Evolutionary conservation across 2,329 filamentous ascomycete species (phyloP), one percentile per base, ranked within the genome.

Genomic region (Stachybotrys elegans): DNA sequence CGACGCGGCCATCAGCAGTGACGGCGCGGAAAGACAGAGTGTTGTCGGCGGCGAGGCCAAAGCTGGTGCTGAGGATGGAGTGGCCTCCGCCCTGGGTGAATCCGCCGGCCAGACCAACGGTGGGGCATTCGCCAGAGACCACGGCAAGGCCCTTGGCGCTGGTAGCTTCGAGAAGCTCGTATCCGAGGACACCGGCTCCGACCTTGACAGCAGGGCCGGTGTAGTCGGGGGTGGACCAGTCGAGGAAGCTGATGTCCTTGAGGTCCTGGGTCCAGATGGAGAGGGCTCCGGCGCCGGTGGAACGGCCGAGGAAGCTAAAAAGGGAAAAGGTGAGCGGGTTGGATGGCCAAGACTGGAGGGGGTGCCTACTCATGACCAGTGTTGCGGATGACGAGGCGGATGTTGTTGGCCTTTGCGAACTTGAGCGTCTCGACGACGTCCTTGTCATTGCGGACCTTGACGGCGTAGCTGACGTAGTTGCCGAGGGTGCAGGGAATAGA

Each of bases 81-180:
- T 83, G 78, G 0, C 82, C 81, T 13, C 78, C 81, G 5, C 79
- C 79, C 56, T 79, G 76, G 5, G 68, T 71, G 52, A 75, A 84
- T 2, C 81, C 80, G n/a, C 81, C 81, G 0, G 73, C 73, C 6
- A 79, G 53, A 2, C 79, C 79, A 8, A 84, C 78, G 0, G 71
- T 75, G 2, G 53, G 47, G 45, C 76, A 75, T 16, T 75, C 73
- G 5, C 79, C 79, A 14, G 73, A 75, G 14, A 81, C 69, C 3
- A 79, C 65, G 0, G 67, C 69, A 31, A 73, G 61, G 2, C 69
- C 70, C 17, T 70, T 59, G 37, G 67, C 57, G 22, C 73, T 53
- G 2, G 76, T 76, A 22, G 67, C 69, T 27, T 53, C 57, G 41
- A 71, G 63, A 2, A 67, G 66, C 37, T 81, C 73, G 17, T 57